A percentile compares a stretch with the other conserved stretches of the same genome.
These are phyloP conservation scores for Anthracocystis panici-leucophaei DNA, from an alignment of 1,284 basidiomycete genomes.

Conservation along the genomic window DNA sequence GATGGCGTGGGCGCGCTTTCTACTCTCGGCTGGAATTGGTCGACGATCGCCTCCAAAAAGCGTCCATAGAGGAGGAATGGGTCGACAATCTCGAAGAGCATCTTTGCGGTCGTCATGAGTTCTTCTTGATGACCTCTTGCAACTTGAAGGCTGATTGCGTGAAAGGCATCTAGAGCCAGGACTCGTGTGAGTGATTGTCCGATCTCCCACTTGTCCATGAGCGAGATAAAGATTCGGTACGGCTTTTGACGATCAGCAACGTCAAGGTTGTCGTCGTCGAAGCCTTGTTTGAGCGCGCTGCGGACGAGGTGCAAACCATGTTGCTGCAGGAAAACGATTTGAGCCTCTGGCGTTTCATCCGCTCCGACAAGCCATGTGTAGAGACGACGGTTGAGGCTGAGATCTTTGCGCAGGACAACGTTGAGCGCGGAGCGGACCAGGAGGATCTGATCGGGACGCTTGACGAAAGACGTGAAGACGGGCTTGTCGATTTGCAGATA, in stretches of 20 bases:
- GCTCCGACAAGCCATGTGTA: conserved; percentile 90
- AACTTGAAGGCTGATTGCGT: conserved; percentile 73
- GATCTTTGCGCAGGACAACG: conserved; percentile 81
- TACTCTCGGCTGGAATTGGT: conserved; percentile 69
- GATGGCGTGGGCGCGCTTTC: background rate
- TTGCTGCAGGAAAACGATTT: conserved; percentile 49
- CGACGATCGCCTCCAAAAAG: conserved; percentile 73
- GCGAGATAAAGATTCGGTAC: conserved; percentile 93
- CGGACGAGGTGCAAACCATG: conserved; percentile 51
- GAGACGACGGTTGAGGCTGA: conserved; percentile 90
- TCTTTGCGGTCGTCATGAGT: conserved; percentile 85
- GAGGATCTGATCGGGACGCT: conserved; percentile 44
- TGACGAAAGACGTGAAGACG: conserved; percentile 37
- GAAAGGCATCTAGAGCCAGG: conserved; percentile 83
- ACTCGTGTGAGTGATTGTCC: conserved; percentile 83
- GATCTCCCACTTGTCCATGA: conserved; percentile 97
- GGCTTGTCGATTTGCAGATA: conserved; percentile 55
- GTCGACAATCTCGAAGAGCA: conserved; percentile 92
- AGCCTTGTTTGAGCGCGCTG: conserved; percentile 47
- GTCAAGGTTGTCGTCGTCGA: conserved; percentile 70
- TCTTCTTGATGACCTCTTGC: conserved; percentile 77
- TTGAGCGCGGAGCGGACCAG: conserved; percentile 60
- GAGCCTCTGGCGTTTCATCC: conserved; percentile 76
- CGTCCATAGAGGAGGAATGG: conserved; percentile 87
- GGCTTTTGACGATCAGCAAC: conserved; percentile 81